A percentile compares a stretch with the other conserved stretches of the same genome.
Conservation (phyloP, 2,329 filamentous ascomycete genomes). For the Ascochyta koolunga region DNA sequence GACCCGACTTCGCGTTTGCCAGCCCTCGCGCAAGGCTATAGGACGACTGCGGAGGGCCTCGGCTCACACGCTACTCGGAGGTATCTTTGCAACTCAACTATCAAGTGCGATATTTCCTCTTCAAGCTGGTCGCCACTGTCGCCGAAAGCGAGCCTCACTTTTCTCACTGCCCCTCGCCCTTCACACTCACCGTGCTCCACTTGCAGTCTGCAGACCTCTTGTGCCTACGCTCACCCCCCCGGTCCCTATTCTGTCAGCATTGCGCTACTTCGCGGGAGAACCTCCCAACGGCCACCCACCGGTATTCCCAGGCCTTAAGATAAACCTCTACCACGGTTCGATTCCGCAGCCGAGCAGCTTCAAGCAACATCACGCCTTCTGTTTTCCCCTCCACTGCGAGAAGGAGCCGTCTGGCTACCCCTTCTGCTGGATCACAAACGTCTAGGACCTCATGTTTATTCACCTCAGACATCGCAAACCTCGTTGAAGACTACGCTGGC, state of each 20-base stretch:
- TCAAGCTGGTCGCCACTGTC: slow-evolving; percentile 19
- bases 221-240: slow-evolving; percentile 7
- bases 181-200: slow-evolving; percentile 19
- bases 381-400: background rate
- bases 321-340: slow-evolving; percentile 28
- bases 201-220: slow-evolving; percentile 12
- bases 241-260: slow-evolving; percentile 21
- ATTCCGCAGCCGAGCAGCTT: slow-evolving; percentile 16
- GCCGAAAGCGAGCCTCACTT: slow-evolving; percentile 18
- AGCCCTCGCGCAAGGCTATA: slow-evolving; percentile 30
- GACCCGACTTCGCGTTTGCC: slow-evolving; percentile 23
- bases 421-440: background rate
- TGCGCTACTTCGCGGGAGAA: slow-evolving; percentile 20
- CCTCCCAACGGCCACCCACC: slow-evolving; percentile 19
- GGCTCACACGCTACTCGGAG: slow-evolving; percentile 19
- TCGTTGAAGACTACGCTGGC: slow-evolving; percentile 6
- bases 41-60: slow-evolving; percentile 37
- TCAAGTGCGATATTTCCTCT: slow-evolving; percentile 21
- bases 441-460: slow-evolving; percentile 3
- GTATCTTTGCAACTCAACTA: slow-evolving; percentile 26
- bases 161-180: slow-evolving; percentile 15
- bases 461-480: background rate
- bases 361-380: slow-evolving; percentile 8
- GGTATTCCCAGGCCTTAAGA: slow-evolving; percentile 20
- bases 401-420: background rate